Evolutionary conservation across 352 stramenopile genomes (phyloP).

Genomic region (Globisporangium middletonii): DNA sequence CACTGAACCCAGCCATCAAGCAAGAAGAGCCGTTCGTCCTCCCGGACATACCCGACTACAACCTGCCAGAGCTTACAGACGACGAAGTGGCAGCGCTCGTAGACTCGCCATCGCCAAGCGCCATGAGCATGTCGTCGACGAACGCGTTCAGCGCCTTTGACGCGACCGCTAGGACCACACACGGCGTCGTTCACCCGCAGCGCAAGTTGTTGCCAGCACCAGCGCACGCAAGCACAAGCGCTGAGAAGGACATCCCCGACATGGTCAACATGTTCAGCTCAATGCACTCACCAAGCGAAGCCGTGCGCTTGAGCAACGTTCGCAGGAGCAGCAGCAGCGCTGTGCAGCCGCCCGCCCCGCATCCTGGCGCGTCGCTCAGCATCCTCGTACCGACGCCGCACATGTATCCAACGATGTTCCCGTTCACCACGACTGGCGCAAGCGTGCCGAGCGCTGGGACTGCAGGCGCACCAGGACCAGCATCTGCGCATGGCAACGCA

Average conservation of each 20-base stretch:
- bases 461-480: not conserved
- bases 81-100: constrained; percentile 32
- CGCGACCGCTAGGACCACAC: not conserved
- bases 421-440: constrained; percentile 6
- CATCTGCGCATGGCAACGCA: not conserved
- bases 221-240: not conserved
- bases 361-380: constrained; percentile 11
- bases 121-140: constrained; percentile 17
- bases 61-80: constrained; percentile 34
- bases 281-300: constrained; percentile 40
- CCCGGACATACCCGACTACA: constrained; percentile 23
- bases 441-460: not conserved
- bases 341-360: constrained; percentile 1
- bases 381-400: constrained; percentile 33
- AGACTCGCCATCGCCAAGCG: constrained; percentile 26
- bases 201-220: constrained; percentile 1
- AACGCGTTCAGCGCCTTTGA: not conserved
- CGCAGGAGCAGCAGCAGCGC: constrained; percentile 1
- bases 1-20: constrained; percentile 2
- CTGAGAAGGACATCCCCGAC: constrained; percentile 44
- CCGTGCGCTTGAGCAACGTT: not conserved
- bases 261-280: constrained; percentile 68
- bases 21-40: constrained; percentile 23
- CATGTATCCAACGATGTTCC: constrained; percentile 23
- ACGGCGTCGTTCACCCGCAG: not conserved